Conservation (phyloP, 2,329 filamentous ascomycete species). For the Bertia moriformis region DNA sequence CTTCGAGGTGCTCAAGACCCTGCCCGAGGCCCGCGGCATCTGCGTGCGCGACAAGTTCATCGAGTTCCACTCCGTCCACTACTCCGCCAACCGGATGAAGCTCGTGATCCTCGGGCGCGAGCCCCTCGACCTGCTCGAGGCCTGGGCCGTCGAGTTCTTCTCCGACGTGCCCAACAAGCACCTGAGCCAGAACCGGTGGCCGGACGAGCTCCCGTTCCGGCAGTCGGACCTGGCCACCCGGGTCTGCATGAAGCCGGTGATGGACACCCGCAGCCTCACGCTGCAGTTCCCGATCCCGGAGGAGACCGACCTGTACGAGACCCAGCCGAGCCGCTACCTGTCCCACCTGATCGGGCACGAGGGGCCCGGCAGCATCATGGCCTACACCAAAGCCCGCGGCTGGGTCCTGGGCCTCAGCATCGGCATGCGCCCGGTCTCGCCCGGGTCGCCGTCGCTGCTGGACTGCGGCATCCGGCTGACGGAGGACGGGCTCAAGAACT, state of each 20-base stretch:
- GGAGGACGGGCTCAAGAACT: constrained; percentile 67
- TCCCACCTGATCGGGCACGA: constrained; percentile 85
- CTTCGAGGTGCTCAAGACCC: constrained; percentile 69
- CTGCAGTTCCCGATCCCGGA: constrained; percentile 76
- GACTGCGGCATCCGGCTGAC: constrained; percentile 68
- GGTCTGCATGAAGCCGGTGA: constrained; percentile 79
- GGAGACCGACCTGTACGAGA: constrained; percentile 65
- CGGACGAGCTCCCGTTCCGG: constrained; percentile 32
- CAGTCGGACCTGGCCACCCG: constrained; percentile 42
- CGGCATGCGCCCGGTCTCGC: constrained; percentile 61
- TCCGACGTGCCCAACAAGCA: constrained; percentile 70
- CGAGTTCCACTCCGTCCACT: constrained; percentile 75
- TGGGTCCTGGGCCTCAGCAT: constrained; percentile 77
- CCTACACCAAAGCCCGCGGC: constrained; percentile 77
- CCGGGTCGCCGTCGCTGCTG: constrained; percentile 64
- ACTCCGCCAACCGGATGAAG: constrained; percentile 90
- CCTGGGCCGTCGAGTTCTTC: constrained; percentile 75
- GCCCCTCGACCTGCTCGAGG: constrained; percentile 64
- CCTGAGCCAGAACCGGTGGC: constrained; percentile 45
- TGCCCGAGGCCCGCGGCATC: constrained; percentile 64
- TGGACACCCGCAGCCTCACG: constrained; percentile 69
- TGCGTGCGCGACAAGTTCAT: constrained; percentile 86
- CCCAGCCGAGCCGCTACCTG: constrained; percentile 72
- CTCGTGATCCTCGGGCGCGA: constrained; percentile 74
- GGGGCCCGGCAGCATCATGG: constrained; percentile 79